Base-by-base conservation (phyloP, 139 green algal species). In the Bryopsis sp. region DNA sequence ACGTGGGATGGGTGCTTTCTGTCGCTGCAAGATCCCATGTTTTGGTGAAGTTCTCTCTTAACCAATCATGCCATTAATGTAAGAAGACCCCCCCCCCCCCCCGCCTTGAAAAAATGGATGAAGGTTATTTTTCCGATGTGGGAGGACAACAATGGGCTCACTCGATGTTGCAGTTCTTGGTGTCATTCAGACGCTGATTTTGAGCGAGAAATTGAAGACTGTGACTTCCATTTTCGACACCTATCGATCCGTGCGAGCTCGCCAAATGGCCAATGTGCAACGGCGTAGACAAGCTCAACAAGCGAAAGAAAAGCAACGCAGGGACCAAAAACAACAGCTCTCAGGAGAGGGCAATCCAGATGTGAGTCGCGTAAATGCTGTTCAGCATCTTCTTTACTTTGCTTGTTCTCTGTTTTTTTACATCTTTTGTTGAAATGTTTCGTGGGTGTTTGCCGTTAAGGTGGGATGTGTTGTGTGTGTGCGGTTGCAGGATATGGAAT, bases 201-300 rank as follows among this genome's bases (percentile, higher is more conserved):
- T 65, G 7, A 65, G 58, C n/a, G 58, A 65, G 31, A 33, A 65
- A 26, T 33, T 65, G 4, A 39, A 65, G 24, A 5, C 39, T 15
- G 8, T 65, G 58, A 65, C 58, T 28, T 22, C 43, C 4, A 26
- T 65, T 11, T 26, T 65, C 8, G 58, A 65, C 29, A 39, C 8
- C 4, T 65, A 65, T 22, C 58, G 58, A 15, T 65, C 58, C 3
- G 58, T 47, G 43, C 58, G 31, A 24, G 58, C 58, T 3, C 11
- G 39, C 6, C 39, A 54, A n/a, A n/a, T 69, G 37, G 37, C 19
- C 19, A 35, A 5, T 34, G 35, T 58, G 5, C 19, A 19, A 58
- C 24, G 15, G 15, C 22, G 62, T 19, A 34, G 62, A 34, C 35
- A 33, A 24, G 35, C 26, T 34, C 39, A 69, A 35, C 62, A 58